Conservation (phyloP, 1,139 yeast species). For the Tardiomyces depauwii region DNA sequence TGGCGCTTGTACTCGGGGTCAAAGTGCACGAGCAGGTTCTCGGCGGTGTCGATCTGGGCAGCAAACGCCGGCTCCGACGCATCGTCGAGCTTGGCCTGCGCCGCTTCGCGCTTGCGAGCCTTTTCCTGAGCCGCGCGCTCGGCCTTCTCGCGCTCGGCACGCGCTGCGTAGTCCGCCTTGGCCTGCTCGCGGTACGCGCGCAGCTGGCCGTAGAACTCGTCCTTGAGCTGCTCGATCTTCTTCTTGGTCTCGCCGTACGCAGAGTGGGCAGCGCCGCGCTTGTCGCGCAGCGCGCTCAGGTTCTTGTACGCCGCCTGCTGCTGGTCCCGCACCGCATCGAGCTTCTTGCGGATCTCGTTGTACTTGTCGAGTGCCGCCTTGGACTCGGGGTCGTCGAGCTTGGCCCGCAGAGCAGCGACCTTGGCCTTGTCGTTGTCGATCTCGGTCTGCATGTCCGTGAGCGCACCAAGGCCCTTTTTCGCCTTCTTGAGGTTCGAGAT, state of each 20-base stretch:
- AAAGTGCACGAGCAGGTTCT: conserved; percentile 56
- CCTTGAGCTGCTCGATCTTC: conserved; percentile 43
- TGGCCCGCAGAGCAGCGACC: conserved; percentile 64
- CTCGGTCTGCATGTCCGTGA: conserved; percentile 65
- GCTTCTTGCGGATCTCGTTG: conserved; percentile 49
- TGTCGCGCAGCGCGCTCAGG: conserved; percentile 50
- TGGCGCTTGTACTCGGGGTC: conserved; percentile 66
- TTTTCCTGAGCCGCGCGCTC: conserved; percentile 46
- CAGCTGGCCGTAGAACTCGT: conserved; percentile 22
- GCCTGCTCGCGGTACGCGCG: conserved; percentile 29
- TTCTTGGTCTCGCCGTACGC: conserved; percentile 53
- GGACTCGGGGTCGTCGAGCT: conserved; percentile 50
- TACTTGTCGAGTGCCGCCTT: conserved; percentile 45
- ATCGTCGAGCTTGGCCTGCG: conserved; percentile 55
- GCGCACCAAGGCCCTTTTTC: conserved; percentile 64
- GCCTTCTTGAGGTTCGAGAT: conserved; percentile 74
- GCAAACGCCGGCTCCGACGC: conserved; percentile 75
- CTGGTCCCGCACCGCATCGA: conserved; percentile 46
- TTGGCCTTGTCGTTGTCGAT: conserved; percentile 75
- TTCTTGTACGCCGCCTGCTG: conserved; percentile 59
- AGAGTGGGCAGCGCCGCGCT: conserved; percentile 48
- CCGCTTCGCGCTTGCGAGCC: conserved; percentile 35
- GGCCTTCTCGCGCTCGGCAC: conserved; percentile 42
- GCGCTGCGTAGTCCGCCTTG: conserved; percentile 50
- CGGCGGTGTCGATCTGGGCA: conserved; percentile 61